Base-by-base conservation (phyloP, 768 basidiomycete species). In the Lentinula aciculospora region DNA sequence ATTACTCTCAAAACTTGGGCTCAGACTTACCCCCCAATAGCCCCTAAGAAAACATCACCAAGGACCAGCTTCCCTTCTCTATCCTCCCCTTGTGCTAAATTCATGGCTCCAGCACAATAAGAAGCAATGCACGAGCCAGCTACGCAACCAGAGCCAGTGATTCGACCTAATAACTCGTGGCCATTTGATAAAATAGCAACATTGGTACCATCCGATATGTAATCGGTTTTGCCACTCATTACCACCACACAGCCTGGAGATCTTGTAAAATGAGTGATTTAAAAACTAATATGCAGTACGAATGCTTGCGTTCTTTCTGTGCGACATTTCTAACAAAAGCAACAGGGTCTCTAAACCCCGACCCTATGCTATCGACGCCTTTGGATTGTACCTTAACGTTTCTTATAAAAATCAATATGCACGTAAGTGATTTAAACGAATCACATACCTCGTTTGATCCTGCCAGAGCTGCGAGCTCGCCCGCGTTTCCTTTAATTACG, bases 401-500 rank as follows among this genome's bases (percentile, higher is more conserved):
- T 27, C 12, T 31, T n/a, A n/a, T n/a, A 59, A 8, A 39, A 8
- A 9, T 58, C 32, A 29, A 32, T 31, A 29, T 5, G 3, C 44
- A 12, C 5, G 17, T 7, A 27, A 28, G 10, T 39, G 40, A 21
- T 53, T 17, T 25, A 23, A 28, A 13, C n/a, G n/a, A 19, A 39
- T 34, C 37, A 57, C 61, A 15, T 45, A 89, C 94, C 76, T 95
- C 95, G 13, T 69, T 69, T 0, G 89, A 89, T n/a, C 86, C 80
- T 2, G 85, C 82, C 9, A 96, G 68, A 0, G 88, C 81, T 0
- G 86, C 92, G 21, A 98, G 84, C 72, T 98, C 95, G 15, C 82
- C 91, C 0, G 92, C 89, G 66, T 98, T 97, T 3, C 94, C 94
- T 71, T 98, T 98, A 71, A 98, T 94, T 21, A 96, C 89, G 17